A percentile compares a stretch with the other conserved stretches of the same genome.
These are phyloP conservation scores for Globisporangium echinulatum DNA, from an alignment of 352 stramenopile genomes.

Conservation along the genomic window DNA sequence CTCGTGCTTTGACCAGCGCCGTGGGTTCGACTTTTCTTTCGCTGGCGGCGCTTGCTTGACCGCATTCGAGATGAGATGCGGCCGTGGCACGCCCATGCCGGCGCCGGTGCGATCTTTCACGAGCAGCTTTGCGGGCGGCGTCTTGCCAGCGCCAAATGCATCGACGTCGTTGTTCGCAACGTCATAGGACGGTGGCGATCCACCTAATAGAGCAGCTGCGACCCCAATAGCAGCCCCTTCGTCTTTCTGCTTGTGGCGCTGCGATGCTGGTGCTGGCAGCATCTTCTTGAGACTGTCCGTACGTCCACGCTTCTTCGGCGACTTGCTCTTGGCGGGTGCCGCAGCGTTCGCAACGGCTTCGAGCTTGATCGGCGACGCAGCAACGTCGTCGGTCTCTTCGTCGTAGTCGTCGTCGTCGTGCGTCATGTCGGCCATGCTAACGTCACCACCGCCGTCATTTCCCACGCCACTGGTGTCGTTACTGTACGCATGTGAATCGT, in stretches of 20 bases:
- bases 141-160: constrained; percentile 3
- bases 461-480: too few relatives aligned
- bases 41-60: constrained; percentile 73
- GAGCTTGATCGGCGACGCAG: constrained; percentile 13
- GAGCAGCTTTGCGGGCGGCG: constrained; percentile 42
- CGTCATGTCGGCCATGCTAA: background rate
- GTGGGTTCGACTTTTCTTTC: constrained; percentile 82
- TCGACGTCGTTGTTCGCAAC: background rate
- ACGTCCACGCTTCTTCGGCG: constrained; percentile 79
- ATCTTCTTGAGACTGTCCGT: constrained; percentile 80
- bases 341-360: background rate
- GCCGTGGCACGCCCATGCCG: constrained; percentile 63
- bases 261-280: constrained; percentile 52
- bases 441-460: background rate
- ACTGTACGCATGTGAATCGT: background rate
- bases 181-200: too few relatives aligned
- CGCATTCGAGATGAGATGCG: constrained; percentile 65
- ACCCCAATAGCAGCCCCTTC: background rate
- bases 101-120: constrained; percentile 74
- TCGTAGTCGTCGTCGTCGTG: constrained; percentile 13
- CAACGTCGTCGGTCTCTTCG: constrained; percentile 15
- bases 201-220: too few relatives aligned
- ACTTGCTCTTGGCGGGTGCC: constrained; percentile 27
- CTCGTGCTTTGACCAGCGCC: constrained; percentile 79
- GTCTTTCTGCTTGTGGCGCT: constrained; percentile 54